These are phyloP conservation scores for Amanita inopinata DNA, from an alignment of 768 basidiomycete species.

Conservation along the genomic window DNA sequence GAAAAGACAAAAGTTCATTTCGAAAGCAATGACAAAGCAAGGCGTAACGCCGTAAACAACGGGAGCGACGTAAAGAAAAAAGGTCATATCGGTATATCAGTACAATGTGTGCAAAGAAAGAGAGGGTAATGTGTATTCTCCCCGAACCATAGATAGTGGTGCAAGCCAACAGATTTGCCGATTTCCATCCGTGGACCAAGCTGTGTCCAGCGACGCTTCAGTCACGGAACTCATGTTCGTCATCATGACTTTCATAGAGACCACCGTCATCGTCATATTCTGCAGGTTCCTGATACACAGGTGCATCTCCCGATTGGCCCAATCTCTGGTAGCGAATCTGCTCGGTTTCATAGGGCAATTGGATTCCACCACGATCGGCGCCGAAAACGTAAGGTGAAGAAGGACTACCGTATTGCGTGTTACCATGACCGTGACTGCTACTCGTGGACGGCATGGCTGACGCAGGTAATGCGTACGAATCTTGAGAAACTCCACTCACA, in stretches of 20 bases:
- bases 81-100: no score
- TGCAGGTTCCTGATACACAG: background rate
- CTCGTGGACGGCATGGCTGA: background rate
- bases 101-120: no score
- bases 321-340: constrained; percentile 5
- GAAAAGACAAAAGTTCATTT: no score
- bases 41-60: no score
- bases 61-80: no score
- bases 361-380: background rate
- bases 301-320: no score
- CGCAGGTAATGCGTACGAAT: background rate
- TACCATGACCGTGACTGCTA: background rate
- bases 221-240: background rate
- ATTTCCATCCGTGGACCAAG: no score
- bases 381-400: background rate
- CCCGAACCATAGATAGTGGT: no score
- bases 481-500: background rate
- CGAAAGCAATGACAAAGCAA: no score
- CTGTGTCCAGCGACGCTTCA: background rate
- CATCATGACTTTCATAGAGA: background rate
- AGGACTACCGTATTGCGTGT: background rate
- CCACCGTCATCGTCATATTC: background rate
- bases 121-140: no score
- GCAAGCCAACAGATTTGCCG: no score
- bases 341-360: no score